Base-by-base conservation (phyloP, 78 protist species). In the Diacronema lutheri region DNA sequence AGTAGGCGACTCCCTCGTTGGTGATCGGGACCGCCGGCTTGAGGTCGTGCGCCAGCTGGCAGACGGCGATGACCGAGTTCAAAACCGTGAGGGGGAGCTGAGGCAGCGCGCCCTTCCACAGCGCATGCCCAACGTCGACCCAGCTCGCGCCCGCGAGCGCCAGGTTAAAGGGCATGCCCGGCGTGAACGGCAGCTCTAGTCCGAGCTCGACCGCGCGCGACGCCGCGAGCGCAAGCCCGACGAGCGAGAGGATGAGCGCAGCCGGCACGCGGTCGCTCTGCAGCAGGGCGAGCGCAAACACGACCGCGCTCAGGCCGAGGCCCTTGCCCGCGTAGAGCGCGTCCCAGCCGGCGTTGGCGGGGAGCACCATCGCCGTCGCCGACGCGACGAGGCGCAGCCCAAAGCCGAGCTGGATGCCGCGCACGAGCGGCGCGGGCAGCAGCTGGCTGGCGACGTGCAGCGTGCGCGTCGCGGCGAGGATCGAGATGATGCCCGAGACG, bases 51-150 rank as follows among this genome's bases (percentile, higher is more conserved):
- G 88, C 61, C 6, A 84, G 88, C 56, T 57, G 50, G 46, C 61
- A 50, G 6, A 69, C 78, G 46, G 88, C 44, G 37, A 84, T 12
- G 20, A 84, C 88, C 37, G 80, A 13, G 81, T 84, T 84, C 58
- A 84, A 81, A 6, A 64, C 38, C 20, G 88, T 84, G 56, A 84
- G 19, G 13, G 88, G 88, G n/a, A 84, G 50, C 69, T 84, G 88
- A 4, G 88, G 78, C 60, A 84, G 74, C 50, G 88, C 88, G 11
- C 35, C 78, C 57, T 57, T 37, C 16, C 9, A 16, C 58, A 68
- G 26, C 6, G 74, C 86, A 0, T 20, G 6, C 40, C 33, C 3
- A 35, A n/a, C 20, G 38, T 62, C 69, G 38, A 0, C 69, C 50
- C 50, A 44, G 50, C 50, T 3, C 50, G 7, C 16, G 16, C 50